These are phyloP conservation scores for Alopecurus myosuroides DNA, from an alignment of 176 grass and related monocot species.

Conservation along the genomic window DNA sequence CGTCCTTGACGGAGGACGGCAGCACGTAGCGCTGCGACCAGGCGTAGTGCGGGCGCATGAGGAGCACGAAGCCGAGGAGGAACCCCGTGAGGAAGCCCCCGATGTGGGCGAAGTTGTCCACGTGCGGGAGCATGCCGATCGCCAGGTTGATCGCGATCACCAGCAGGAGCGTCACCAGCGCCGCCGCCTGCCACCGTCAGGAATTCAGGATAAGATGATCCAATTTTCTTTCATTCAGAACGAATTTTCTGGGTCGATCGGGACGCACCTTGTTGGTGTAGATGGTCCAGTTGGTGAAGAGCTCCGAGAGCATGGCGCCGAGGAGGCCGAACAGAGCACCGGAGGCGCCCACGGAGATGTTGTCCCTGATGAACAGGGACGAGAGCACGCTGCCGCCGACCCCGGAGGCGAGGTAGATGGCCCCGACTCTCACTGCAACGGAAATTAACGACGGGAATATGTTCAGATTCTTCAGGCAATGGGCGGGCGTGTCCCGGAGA, in stretches of 20 bases:
- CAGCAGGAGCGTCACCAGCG: constrained; percentile 63
- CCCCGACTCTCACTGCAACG: constrained; percentile 57
- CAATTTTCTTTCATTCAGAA: not conserved
- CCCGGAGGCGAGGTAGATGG: constrained; percentile 81
- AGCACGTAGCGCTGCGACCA: constrained; percentile 65
- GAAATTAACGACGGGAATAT: not conserved
- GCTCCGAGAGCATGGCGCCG: constrained; percentile 91
- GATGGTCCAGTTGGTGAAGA: constrained; percentile 97
- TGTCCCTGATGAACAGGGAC: constrained; percentile 80
- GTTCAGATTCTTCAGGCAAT: constrained; percentile 3
- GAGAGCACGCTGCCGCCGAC: constrained; percentile 81
- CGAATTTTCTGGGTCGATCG: not conserved
- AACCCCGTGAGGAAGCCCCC: constrained; percentile 86
- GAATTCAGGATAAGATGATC: too few relatives aligned
- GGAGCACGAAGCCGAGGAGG: constrained; percentile 75
- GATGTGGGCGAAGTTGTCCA: constrained; percentile 93
- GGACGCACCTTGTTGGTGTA: constrained; percentile 81
- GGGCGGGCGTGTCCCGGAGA: not conserved
- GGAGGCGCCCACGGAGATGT: constrained; percentile 82
- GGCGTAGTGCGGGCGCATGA: constrained; percentile 69
- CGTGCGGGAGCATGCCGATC: constrained; percentile 81
- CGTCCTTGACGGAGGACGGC: constrained; percentile 46
- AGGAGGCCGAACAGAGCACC: constrained; percentile 93
- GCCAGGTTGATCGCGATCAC: constrained; percentile 77
- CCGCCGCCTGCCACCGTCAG: constrained; percentile 44